Base-by-base conservation (phyloP, 106 monocot genomes). In the Dioscorea dumetorum region DNA sequence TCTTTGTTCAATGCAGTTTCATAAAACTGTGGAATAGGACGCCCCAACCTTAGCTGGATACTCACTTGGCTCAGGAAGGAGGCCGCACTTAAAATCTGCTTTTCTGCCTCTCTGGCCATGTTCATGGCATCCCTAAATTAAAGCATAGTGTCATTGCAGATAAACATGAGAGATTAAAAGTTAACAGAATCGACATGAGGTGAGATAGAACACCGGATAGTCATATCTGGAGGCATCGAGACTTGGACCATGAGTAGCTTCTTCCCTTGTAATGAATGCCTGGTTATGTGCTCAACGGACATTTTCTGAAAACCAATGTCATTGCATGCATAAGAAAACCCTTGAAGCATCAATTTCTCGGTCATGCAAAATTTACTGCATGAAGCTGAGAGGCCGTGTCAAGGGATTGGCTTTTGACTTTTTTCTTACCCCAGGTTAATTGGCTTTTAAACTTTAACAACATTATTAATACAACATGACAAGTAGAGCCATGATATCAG, bases 41-140 rank as follows among this genome's bases (percentile, higher is more conserved):
- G 69, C 0, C 95, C 85, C 72, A 95, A 74, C 48, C 83, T 74
- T 31, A 95, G 75, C 34, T 85, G 91, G 62, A 91, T 86, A 58
- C 95, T 91, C 4, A 88, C 91, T 70, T 84, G 70, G 74, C 72
- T 76, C 65, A 95, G 78, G 58, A 58, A 77, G 1, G 76, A 58
- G 67, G 77, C 74, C 63, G 83, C 81, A 58, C 77, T 79, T 60
- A 86, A 53, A 48, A 91, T 88, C 73, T 83, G 79, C 61, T 74
- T 75, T 70, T 91, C 88, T 51, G 88, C 88, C 72, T 80, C 81
- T 33, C 69, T 78, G 70, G 91, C 91, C n/a, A 86, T 62, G 12
- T 77, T 67, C 75, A 80, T 91, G 14, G 91, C 95, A 64, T 91
- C 88, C 67, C 95, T 95, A 23, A 33, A 48, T 56, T 5, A 23